Base-by-base conservation (phyloP, 2,329 filamentous ascomycete genomes). In the Alternaria ventricosa region DNA sequence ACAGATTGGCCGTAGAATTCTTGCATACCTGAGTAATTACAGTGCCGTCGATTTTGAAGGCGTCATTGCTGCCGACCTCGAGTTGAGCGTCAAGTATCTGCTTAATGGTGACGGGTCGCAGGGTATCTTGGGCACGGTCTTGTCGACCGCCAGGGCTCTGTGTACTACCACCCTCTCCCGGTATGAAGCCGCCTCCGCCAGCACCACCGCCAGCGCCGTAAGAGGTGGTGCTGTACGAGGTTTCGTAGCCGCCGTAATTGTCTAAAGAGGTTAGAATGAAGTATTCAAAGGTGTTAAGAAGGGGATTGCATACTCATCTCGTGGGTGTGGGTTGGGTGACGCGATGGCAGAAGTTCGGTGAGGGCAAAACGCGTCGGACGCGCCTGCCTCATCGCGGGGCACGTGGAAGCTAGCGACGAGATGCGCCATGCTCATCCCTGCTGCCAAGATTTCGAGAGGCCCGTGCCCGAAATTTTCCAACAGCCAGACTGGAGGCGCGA, bases 51-150 rank as follows among this genome's bases (percentile, higher is more conserved):
- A 98, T 92, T 68, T 89, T 89, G 86, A 96, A 96, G 11, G 61
- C 51, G 36, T 93, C 90, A 60, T 67, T 63, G 56, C 89, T 89
- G 63, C 90, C 3, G 89, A 88, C 58, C 25, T 77, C 71, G 2
- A 61, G 53, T 90, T 87, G 81, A 68, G 93, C 92, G 67, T 96
- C 93, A 76, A 94, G 84, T 61, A 97, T 87, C 82, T 99, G 96
- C 81, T 97, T 97, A 82, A 98, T 93, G 11, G 96, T 99, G 50
- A 97, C 92, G 1, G 96, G 94, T 47, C 96, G 92, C 56, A 99
- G 87, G 20, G 93, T 94, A 74, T 97, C 93, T 81, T 96, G 92
- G 71, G 87, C 86, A 78, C 91, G 91, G 64, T 84, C 83, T 64
- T 70, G 77, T 60, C 76, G 75, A 46, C 75, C 77, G 63, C 79